Conservation (phyloP, 371 early-diverging fungal genomes). For the Zopfochytrium polystomum region DNA sequence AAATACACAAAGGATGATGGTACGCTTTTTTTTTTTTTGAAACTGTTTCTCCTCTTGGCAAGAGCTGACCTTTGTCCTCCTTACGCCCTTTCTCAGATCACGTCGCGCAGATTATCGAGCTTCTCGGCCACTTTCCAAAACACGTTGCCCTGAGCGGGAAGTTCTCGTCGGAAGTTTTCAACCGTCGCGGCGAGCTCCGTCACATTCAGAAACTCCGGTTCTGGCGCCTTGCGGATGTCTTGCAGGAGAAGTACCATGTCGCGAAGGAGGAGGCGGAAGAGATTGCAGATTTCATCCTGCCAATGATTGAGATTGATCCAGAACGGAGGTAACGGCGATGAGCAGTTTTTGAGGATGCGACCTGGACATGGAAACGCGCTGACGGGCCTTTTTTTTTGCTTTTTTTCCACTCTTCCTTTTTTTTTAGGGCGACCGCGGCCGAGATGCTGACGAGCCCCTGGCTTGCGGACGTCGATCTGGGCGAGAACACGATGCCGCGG, state of each 20-base stretch:
- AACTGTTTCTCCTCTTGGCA: neutral
- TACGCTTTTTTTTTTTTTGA: constrained; percentile 27
- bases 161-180: constrained; percentile 74
- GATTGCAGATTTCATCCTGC: constrained; percentile 44
- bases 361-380: neutral
- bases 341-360: neutral
- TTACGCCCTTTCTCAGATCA: constrained; percentile 65
- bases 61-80: neutral
- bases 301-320: constrained; percentile 45
- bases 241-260: constrained; percentile 78
- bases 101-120: constrained; percentile 92
- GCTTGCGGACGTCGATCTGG: constrained; percentile 23
- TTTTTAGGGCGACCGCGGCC: constrained; percentile 37
- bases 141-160: constrained; percentile 69
- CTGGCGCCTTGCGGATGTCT: constrained; percentile 78
- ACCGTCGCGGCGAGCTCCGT: constrained; percentile 65
- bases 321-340: constrained; percentile 29
- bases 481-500: neutral
- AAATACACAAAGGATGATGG: constrained; percentile 88
- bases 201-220: constrained; percentile 78
- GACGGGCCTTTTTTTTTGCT: no score
- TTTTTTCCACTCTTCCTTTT: neutral
- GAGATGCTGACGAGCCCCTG: constrained; percentile 31
- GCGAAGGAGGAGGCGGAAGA: constrained; percentile 28
- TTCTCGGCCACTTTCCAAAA: constrained; percentile 79